Evolutionary conservation across 2,329 filamentous ascomycete species (phyloP).

Genomic region (Aureobasidium sp.): DNA sequence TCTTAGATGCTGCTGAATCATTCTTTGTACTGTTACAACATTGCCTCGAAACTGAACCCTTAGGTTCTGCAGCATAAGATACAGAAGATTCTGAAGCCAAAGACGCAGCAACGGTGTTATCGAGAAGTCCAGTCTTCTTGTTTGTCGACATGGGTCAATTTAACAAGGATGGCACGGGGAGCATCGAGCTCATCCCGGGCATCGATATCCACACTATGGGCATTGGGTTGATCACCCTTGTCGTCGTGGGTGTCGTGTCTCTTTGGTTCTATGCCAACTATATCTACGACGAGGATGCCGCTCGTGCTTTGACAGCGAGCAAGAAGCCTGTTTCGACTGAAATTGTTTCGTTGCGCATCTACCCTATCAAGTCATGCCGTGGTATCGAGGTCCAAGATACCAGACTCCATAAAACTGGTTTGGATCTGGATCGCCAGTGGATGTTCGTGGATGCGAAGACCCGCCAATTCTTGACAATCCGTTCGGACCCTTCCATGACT

Average conservation of each 20-base stretch:
- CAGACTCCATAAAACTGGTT: constrained; percentile 47
- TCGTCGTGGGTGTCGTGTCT: not conserved
- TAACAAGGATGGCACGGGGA: constrained; percentile 3
- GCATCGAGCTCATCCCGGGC: constrained; percentile 13
- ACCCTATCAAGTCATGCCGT: constrained; percentile 61
- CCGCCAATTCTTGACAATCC: constrained; percentile 56
- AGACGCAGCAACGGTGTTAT: not conserved
- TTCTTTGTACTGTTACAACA: not conserved
- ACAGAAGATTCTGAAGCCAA: not conserved
- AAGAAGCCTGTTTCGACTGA: constrained; percentile 24
- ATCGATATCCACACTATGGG: constrained; percentile 8
- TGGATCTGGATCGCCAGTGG: constrained; percentile 58
- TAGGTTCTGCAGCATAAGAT: not conserved
- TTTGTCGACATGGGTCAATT: not conserved
- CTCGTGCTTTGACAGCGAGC: not conserved
- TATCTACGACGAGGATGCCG: constrained; percentile 7
- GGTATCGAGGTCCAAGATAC: constrained; percentile 50
- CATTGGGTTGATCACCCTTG: constrained; percentile 10
- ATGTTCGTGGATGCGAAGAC: constrained; percentile 54
- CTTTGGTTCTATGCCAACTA: constrained; percentile 16
- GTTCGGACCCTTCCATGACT: constrained; percentile 55
- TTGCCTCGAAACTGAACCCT: not conserved
- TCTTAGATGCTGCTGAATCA: not conserved
- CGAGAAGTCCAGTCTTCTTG: not conserved
- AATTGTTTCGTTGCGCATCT: constrained; percentile 48